These are phyloP conservation scores for Colletotrichum lindemuthianum DNA, from an alignment of 2,329 filamentous ascomycete species.

Conservation along the genomic window DNA sequence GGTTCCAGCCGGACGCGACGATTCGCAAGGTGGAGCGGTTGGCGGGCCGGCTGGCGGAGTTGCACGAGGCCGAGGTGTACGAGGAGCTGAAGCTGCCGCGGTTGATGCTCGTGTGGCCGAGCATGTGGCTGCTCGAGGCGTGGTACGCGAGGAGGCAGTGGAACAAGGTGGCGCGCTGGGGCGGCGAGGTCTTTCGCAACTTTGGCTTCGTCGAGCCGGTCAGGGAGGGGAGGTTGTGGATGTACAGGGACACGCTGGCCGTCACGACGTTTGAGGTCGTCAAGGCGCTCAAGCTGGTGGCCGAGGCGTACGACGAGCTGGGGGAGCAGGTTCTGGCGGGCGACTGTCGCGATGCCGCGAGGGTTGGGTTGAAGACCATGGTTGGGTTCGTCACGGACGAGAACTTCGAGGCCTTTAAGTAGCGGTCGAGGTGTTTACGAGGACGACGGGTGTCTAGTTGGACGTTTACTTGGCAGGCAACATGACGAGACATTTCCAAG, in stretches of 20 bases:
- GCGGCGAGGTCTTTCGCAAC: slow-evolving; percentile 44
- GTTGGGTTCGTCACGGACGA: slow-evolving; percentile 46
- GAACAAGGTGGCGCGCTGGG: slow-evolving; percentile 45
- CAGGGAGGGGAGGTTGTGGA: slow-evolving; percentile 39
- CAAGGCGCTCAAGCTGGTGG: slow-evolving; percentile 43
- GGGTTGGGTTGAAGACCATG: slow-evolving; percentile 44
- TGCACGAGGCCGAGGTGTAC: slow-evolving; percentile 47
- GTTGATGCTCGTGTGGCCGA: slow-evolving; percentile 48
- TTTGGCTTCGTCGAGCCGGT: slow-evolving; percentile 45
- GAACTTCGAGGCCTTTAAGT: slow-evolving; percentile 29
- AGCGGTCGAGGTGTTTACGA: neutral
- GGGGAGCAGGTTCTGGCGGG: slow-evolving; percentile 41
- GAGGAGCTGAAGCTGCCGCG: slow-evolving; percentile 42
- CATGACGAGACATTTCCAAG: too few relatives aligned
- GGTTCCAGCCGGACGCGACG: slow-evolving; percentile 43
- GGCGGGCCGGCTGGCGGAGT: slow-evolving; percentile 43
- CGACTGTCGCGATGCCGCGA: slow-evolving; percentile 42
- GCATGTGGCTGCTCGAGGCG: slow-evolving; percentile 48
- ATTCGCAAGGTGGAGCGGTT: slow-evolving; percentile 46
- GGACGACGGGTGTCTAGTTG: neutral
- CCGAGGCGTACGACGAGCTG: slow-evolving; percentile 43
- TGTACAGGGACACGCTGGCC: slow-evolving; percentile 39
- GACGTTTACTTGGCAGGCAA: too few relatives aligned
- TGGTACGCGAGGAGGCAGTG: slow-evolving; percentile 46
- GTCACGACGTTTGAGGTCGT: slow-evolving; percentile 49